Base-by-base conservation (phyloP, 257 asterid species). In the Thymus quinquecostatus region DNA sequence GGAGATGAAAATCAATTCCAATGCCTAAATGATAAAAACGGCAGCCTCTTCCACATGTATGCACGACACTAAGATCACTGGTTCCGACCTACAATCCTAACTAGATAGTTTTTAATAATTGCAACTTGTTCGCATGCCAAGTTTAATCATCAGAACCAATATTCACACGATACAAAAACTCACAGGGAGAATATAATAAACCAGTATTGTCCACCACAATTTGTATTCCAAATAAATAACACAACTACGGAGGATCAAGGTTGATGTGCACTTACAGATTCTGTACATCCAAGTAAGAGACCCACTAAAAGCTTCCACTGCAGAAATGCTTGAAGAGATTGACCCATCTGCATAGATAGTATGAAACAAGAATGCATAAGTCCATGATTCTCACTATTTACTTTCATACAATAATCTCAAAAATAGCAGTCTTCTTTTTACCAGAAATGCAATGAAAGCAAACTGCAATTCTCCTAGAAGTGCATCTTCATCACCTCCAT, bases 381-480 rank as follows among this genome's bases (percentile, higher is more conserved):
- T 48, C 66, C 72, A 71, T 60, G 40, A 40, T 51, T 70, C 41
- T 62, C 41, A 44, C 33, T 60, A 58, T 66, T 65, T 34, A 64
- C 28, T 68, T 10, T 49, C 29, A 62, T 41, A 51, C 4, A 58
- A 38, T 62, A 43, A 56, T n/a, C 41, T 28, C 50, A 70, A 40
- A 64, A 4, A 38, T 38, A 49, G 41, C 28, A 55, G 67, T 54
- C 14, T 65, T 61, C 41, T 57, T 50, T 41, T 61, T 86, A 95
- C 99, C 96, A 95, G 84, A 81, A 95, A 95, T 34, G 96, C 96
- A 33, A 91, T 71, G 76, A 89, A 95, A 3, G 99, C 88, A 78
- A 95, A 95, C 77, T 95, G 98, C 83, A 95, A 74, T 70, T 95
- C 99, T 78, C 86, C 99, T 36, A 95, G 80, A 78, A 95, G 87